Conservation (phyloP, 371 early-diverging fungal genomes). For the Mucor plumbeus region DNA sequence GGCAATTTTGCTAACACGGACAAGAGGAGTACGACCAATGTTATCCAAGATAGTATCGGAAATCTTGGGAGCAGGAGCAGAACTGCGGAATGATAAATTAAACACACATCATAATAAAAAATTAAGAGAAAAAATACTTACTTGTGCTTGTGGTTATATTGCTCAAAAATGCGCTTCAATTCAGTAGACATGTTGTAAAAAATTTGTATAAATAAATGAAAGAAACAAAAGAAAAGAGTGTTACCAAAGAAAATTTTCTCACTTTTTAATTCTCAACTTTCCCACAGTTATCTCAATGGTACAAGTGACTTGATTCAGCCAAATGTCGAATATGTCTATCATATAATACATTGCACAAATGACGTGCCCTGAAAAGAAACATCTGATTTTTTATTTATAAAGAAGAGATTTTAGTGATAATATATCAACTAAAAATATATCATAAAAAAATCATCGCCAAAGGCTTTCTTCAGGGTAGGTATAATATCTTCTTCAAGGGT, state of each 20-base stretch:
- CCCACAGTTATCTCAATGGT: neutral
- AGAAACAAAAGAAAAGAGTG: slow-evolving; percentile 8
- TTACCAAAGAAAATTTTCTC: neutral
- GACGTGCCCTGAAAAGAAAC: slow-evolving; percentile 1
- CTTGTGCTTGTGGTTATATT: slow-evolving; percentile 31
- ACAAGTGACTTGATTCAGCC: neutral
- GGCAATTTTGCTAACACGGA: slow-evolving; percentile 87
- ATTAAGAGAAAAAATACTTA: neutral
- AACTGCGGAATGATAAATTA: slow-evolving; percentile 16
- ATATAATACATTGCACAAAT: neutral
- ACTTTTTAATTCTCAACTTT: slow-evolving; percentile 1
- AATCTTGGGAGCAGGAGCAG: slow-evolving; percentile 70
- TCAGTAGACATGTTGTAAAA: slow-evolving; percentile 21
- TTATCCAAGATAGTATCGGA: slow-evolving; percentile 85
- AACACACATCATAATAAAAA: neutral
- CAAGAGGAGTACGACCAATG: slow-evolving; percentile 96
- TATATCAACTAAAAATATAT: neutral
- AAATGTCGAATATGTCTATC: neutral
- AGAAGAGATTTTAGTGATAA: neutral
- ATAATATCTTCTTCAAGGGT: neutral
- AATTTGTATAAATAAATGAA: neutral
- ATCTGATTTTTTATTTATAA: neutral
- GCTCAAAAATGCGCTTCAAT: slow-evolving; percentile 23
- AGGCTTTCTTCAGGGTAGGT: neutral
- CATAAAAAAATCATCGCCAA: neutral